Evolutionary conservation across 2,329 filamentous ascomycete genomes (phyloP).

Genomic region (Aspergillus calidoustus): DNA sequence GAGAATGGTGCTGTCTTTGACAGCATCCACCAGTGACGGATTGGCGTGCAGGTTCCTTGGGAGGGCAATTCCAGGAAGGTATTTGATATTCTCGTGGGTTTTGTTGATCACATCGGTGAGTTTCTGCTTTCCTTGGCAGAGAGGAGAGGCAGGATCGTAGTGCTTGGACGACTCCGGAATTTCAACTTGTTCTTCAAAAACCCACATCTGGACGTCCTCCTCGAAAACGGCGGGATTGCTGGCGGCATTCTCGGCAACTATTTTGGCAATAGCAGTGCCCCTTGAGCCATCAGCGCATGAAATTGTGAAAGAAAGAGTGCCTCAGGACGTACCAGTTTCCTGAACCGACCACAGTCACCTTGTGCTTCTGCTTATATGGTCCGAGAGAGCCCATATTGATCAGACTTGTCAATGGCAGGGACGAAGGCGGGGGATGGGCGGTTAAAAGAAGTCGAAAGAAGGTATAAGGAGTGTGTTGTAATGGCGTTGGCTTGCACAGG

Average conservation of each 20-base stretch:
- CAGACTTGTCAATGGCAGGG: slow-evolving; percentile 1
- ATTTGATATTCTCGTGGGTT: slow-evolving; percentile 96
- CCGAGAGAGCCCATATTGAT: slow-evolving; percentile 39
- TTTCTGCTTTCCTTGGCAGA: slow-evolving; percentile 74
- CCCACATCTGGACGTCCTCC: slow-evolving; percentile 95
- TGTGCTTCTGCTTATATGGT: slow-evolving; percentile 43
- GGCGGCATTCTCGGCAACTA: slow-evolving; percentile 88
- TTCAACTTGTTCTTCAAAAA: slow-evolving; percentile 88
- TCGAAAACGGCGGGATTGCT: slow-evolving; percentile 82
- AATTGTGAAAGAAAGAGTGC: neutral
- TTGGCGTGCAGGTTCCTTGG: slow-evolving; percentile 68
- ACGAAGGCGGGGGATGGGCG: slow-evolving; percentile 20
- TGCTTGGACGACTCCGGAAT: slow-evolving; percentile 73
- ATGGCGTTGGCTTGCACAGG: slow-evolving; percentile 23
- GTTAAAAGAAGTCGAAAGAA: slow-evolving; percentile 16
- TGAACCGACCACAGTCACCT: slow-evolving; percentile 80
- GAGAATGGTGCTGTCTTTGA: slow-evolving; percentile 82
- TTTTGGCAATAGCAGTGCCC: slow-evolving; percentile 97
- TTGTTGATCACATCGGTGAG: slow-evolving; percentile 90
- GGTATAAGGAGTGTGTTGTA: slow-evolving; percentile 21
- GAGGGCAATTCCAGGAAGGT: slow-evolving; percentile 85
- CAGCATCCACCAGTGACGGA: slow-evolving; percentile 65
- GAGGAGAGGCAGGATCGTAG: slow-evolving; percentile 79
- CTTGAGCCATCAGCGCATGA: slow-evolving; percentile 89
- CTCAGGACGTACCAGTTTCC: slow-evolving; percentile 78